Conservation (phyloP, 1,139 yeast genomes). For the Geotrichum histeridarum region DNA sequence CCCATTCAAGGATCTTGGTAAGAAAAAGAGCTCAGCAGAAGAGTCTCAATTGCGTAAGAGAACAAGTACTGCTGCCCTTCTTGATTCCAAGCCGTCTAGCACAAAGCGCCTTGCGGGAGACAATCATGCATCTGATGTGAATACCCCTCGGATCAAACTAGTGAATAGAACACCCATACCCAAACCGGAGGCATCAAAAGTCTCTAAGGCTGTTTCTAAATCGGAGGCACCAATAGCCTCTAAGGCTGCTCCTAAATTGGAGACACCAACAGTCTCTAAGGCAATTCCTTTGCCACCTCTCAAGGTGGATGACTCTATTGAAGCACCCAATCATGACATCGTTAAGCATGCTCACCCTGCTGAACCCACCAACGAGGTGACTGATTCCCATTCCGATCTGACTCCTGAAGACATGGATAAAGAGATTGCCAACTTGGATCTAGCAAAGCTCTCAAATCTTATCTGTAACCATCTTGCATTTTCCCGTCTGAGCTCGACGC, state of each 20-base stretch:
- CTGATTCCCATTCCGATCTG: too few species aligned
- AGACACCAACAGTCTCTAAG: too few species aligned
- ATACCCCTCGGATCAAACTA: not conserved
- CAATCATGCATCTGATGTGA: not conserved
- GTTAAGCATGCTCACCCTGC: too few species aligned
- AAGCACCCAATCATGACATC: too few species aligned
- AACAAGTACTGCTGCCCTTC: not conserved
- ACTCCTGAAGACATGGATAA: not conserved
- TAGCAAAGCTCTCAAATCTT: conserved; percentile 28
- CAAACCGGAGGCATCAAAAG: too few species aligned
- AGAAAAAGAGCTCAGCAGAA: not conserved
- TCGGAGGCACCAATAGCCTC: too few species aligned
- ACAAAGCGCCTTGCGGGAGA: not conserved
- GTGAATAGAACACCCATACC: not conserved
- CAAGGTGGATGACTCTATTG: too few species aligned
- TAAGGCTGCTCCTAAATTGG: too few species aligned
- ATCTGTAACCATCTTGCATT: conserved; percentile 83
- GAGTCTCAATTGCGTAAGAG: not conserved
- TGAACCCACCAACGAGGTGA: too few species aligned
- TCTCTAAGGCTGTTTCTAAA: too few species aligned
- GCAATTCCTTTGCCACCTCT: too few species aligned
- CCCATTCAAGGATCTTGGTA: not conserved
- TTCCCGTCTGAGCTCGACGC: conserved; percentile 81
- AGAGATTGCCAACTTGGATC: not conserved
- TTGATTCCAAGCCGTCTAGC: not conserved